These are phyloP conservation scores for Leucocoprinus sp. DNA, from an alignment of 768 basidiomycete genomes.

Conservation along the genomic window DNA sequence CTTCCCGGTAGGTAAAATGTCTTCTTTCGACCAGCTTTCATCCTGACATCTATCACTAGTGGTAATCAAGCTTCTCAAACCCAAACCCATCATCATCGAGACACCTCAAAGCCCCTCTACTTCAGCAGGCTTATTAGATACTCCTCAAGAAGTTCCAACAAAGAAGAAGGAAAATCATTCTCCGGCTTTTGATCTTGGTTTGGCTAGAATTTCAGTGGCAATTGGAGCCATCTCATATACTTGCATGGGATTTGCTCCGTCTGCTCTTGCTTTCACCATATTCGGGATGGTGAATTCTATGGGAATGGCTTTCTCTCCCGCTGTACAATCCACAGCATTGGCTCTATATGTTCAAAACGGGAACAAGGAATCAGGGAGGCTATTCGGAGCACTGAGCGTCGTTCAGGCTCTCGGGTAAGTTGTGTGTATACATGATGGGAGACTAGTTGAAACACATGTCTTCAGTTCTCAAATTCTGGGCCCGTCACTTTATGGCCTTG, in stretches of 20 bases:
- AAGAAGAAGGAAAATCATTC: constrained; percentile 30
- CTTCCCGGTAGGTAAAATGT: constrained; percentile 45
- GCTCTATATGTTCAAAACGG: constrained; percentile 50
- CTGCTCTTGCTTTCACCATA: constrained; percentile 41
- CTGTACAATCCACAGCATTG: constrained; percentile 63
- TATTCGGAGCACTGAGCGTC: constrained; percentile 79
- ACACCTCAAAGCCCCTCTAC: constrained; percentile 21
- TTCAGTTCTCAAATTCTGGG: constrained; percentile 59
- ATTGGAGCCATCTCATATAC: constrained; percentile 47
- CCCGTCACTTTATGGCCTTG: constrained; percentile 63
- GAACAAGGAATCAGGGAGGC: constrained; percentile 55
- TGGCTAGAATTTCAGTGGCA: constrained; percentile 54
- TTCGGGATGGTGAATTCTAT: constrained; percentile 46
- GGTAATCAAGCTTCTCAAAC: constrained; percentile 45
- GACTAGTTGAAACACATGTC: constrained; percentile 7
- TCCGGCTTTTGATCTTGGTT: constrained; percentile 55
- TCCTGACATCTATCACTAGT: constrained; percentile 26
- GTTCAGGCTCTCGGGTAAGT: constrained; percentile 57
- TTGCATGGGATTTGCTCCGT: constrained; percentile 39
- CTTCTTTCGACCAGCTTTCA: background rate
- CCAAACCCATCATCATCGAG: constrained; percentile 25
- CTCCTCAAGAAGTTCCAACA: constrained; percentile 3
- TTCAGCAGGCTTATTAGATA: constrained; percentile 18
- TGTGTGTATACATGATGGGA: background rate
- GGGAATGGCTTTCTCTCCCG: constrained; percentile 56